Base-by-base conservation (phyloP, 1,139 yeast genomes). In the Hyphopichia burtonii region DNA sequence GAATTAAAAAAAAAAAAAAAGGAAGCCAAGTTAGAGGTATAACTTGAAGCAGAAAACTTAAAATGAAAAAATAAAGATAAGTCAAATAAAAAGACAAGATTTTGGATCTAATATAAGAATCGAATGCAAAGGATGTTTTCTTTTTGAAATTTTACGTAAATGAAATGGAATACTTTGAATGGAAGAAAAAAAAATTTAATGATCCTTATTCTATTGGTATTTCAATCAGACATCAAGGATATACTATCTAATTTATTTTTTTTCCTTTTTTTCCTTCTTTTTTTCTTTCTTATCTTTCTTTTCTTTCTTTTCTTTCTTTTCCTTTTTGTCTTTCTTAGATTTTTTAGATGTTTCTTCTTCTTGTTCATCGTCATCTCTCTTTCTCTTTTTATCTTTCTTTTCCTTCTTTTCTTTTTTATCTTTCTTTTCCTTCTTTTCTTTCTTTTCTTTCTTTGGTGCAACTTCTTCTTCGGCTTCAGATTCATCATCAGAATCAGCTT, bases 391-490 rank as follows among this genome's bases (percentile, higher is more conserved):
- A 4, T 22, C 15, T 15, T 14, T 12, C 14, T 34, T 17, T n/a
- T 34, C 37, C 40, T 59, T 56, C 43, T 57, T 51, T 51, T 60
- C 57, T 23, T 71, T 67, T 55, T 75, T 68, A 36, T 47, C 47
- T 42, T 47, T 46, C 50, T 45, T 48, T 45, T 44, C 49, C 47
- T 64, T 60, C 52, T 61, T 51, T 50, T 63, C 51, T 17, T 45
- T 41, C 46, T 55, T 48, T 31, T 38, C 37, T 48, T 65, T 61
- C 64, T 62, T 59, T 51, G 65, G 60, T 61, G 63, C 66, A 61
- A 63, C 57, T 51, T 57, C 60, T 44, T 69, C 72, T 41, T 71
- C 80, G 31, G 70, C 71, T 49, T 74, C 83, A 50, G 71, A 73
- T 45, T 65, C 70, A 39, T 71, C 71, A 45, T 68, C 72, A 19